Evolutionary conservation across 768 basidiomycete species (phyloP).

Genomic region (Cyclocybe aegerita): DNA sequence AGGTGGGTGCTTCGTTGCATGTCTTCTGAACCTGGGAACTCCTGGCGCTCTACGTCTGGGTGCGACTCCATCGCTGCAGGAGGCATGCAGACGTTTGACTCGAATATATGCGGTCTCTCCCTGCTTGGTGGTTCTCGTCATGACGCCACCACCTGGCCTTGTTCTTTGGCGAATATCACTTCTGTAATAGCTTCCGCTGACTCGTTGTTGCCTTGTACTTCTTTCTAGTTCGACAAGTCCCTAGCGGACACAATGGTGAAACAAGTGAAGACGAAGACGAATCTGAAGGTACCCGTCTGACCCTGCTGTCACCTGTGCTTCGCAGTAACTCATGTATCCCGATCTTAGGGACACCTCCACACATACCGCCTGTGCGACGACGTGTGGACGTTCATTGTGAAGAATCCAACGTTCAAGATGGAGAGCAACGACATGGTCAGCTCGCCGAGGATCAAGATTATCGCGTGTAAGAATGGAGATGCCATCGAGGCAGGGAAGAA

Average conservation of each 20-base stretch:
- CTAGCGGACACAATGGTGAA: slow-evolving; percentile 91
- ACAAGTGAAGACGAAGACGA: slow-evolving; percentile 93
- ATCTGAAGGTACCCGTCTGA: slow-evolving; percentile 68
- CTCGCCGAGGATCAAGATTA: slow-evolving; percentile 88
- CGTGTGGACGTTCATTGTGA: slow-evolving; percentile 98
- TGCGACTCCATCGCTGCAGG: background rate
- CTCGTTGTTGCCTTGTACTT: background rate
- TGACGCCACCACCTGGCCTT: too few species aligned
- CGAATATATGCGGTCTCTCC: background rate
- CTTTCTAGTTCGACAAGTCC: slow-evolving; percentile 88
- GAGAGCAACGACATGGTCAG: slow-evolving; percentile 80
- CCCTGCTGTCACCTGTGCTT: too few species aligned
- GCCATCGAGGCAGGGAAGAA: slow-evolving; percentile 84
- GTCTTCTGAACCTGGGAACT: too few species aligned
- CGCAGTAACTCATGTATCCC: too few species aligned
- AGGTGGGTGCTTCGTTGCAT: slow-evolving; percentile 52
- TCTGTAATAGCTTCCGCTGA: background rate
- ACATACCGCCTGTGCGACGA: slow-evolving; percentile 94
- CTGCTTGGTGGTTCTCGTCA: background rate
- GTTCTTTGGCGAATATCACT: too few species aligned
- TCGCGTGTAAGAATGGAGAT: slow-evolving; percentile 96
- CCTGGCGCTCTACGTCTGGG: too few species aligned
- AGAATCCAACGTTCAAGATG: slow-evolving; percentile 93
- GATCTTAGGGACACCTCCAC: slow-evolving; percentile 79
- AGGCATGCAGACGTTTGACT: background rate